Evolutionary conservation across 2,329 filamentous ascomycete genomes (phyloP), one percentile per base, ranked within the genome.

Genomic region (Zymoseptoria passerinii): DNA sequence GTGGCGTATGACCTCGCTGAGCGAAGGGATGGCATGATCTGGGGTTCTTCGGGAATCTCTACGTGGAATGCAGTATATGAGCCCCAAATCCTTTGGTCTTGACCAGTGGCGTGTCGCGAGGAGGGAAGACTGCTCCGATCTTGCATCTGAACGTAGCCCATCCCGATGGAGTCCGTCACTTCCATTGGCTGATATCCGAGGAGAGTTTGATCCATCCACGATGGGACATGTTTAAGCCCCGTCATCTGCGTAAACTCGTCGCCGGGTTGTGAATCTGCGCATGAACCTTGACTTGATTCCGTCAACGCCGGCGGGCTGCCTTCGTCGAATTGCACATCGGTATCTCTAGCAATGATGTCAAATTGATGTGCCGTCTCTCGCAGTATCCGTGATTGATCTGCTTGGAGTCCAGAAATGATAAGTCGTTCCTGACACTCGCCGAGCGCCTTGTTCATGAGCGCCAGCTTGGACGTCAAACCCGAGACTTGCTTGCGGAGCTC

Each of bases 381-480:
- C 3, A 71, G 52, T 9, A 69, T 66, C 4, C 56, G 52, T 10
- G 64, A 49, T 28, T 67, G 63, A 8, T 28, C 54, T 5, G 63
- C 59, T 10, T 59, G 52, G n/a, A 68, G 55, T 9, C 59, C 64
- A 19, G 62, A 48, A n/a, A 50, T 28, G 18, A 59, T 53, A 13
- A 69, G 58, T 16, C 63, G 61, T 53, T 66, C 60, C 9, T 60
- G 57, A 52, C 63, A 66, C 19, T 77, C 78, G 64, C 84, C 76
- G 65, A 95, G 91, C 0, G 84, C 81, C 54, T 80, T 83, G 73
- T 83, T 86, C 85, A 95, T 90, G 65, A 87, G 82, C 57, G 88
- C 81, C 60, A 92, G 87, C 20, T 81, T 83, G 13, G 80, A 78
- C 59, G 86, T 82, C n/a, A 95, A 80, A 23, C 83, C 80, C 56